Evolutionary conservation across 768 basidiomycete genomes (phyloP).

Genomic region (Pisolithus marmoratus): DNA sequence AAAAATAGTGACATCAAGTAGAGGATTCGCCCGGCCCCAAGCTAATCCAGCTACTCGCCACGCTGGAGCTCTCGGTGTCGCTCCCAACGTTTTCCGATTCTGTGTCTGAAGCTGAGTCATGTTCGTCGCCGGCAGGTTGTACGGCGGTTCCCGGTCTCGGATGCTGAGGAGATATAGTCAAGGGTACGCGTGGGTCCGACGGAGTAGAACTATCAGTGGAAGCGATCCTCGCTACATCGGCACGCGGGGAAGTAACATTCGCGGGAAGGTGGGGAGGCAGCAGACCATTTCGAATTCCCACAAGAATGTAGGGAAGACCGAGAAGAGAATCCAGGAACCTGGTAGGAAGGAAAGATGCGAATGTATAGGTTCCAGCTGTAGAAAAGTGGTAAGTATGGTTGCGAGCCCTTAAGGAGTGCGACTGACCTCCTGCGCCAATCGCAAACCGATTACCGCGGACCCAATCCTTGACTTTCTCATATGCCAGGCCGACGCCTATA

Average conservation of each 20-base stretch:
- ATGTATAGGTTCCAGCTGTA: slow-evolving; percentile 62
- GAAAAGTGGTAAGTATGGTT: slow-evolving; percentile 7
- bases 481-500: slow-evolving; percentile 36
- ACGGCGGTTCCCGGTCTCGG: background rate
- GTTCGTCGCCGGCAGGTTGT: slow-evolving; percentile 3
- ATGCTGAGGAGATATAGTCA: background rate
- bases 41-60: slow-evolving; percentile 68
- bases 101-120: slow-evolving; percentile 55
- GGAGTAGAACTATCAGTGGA: background rate
- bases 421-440: slow-evolving; percentile 75
- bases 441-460: slow-evolving; percentile 63
- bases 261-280: slow-evolving; percentile 38
- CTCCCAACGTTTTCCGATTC: slow-evolving; percentile 63
- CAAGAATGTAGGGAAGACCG: slow-evolving; percentile 59
- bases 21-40: slow-evolving; percentile 29
- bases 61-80: slow-evolving; percentile 43
- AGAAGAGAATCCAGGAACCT: slow-evolving; percentile 59
- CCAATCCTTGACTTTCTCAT: slow-evolving; percentile 45
- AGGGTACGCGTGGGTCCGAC: too few species aligned
- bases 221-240: slow-evolving; percentile 3
- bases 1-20: slow-evolving; percentile 4
- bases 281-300: slow-evolving; percentile 57
- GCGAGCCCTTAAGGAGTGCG: background rate
- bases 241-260: slow-evolving; percentile 16
- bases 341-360: slow-evolving; percentile 67